Base-by-base conservation (phyloP, 805 yeast species). In the Debaryomyces castellii region DNA sequence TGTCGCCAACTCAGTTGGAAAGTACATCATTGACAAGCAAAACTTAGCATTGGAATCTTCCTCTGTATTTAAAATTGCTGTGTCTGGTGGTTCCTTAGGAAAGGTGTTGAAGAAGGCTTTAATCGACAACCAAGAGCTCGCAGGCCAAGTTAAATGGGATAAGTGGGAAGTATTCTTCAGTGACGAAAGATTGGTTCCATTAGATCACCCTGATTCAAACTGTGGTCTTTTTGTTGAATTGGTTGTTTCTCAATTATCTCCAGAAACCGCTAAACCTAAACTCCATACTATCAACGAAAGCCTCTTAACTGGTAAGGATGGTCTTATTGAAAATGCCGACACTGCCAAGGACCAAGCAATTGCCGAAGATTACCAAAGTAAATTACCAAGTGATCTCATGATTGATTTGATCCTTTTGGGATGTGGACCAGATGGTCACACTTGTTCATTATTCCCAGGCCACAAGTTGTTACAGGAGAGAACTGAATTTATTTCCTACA, bases 401-500 rank as follows among this genome's bases (percentile, higher is more conserved):
- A 58, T 83, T 23, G 96, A 90, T 64, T 69, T 89, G 55, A 70
- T 90, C 18, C 69, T 89, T 45, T 74, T 90, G 51, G 97, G 97
- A 18, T 87, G 94, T 63, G 97, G 97, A 6, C 97, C 97, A 28
- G 97, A 90, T 59, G 97, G 97, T 32, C 97, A 90, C 65, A 90
- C 96, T 4, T 88, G 96, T 69, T 90, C 97, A 1, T 73, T 90
- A 51, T 90, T 90, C 79, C 97, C 97, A 10, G 90, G 85, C 32
- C 96, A 89, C 63, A 57, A 64, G 49, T 74, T 89, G 56, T 73
- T 90, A 46, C 51, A 76, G 30, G 92, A 85, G 60, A 63, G 68
- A 22, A 41, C 62, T 8, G 69, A 73, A 49, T 64, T 66, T 35
- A 83, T 90, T 46, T 81, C 91, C 8, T 67, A 80, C 57, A 80